Conservation (phyloP, 2,329 filamentous ascomycete species). For the Chaetomium globosum region DNA sequence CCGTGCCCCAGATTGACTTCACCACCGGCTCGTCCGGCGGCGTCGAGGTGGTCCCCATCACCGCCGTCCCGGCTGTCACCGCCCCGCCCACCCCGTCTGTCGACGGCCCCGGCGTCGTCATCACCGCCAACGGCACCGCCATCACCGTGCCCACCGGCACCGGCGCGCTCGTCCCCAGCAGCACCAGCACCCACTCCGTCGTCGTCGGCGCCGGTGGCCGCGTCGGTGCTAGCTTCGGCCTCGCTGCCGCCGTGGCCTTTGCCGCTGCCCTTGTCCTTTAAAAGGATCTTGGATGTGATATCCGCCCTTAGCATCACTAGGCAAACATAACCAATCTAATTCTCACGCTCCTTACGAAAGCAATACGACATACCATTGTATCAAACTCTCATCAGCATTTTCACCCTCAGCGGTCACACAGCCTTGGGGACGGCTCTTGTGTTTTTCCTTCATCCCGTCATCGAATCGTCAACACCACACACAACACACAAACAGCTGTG, state of each 20-base stretch:
- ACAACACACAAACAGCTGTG: background rate
- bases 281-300: slow-evolving; percentile 34
- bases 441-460: background rate
- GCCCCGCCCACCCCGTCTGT: slow-evolving; percentile 32
- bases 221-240: slow-evolving; percentile 49
- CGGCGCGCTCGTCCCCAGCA: slow-evolving; percentile 43
- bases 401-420: slow-evolving; percentile 9
- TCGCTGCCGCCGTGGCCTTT: slow-evolving; percentile 50
- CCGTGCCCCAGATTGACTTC: slow-evolving; percentile 58
- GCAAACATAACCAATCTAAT: slow-evolving; percentile 43
- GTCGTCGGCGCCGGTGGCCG: slow-evolving; percentile 42
- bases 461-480: background rate
- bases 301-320: slow-evolving; percentile 4
- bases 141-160: slow-evolving; percentile 45
- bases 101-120: slow-evolving; percentile 25
- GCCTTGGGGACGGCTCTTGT: slow-evolving; percentile 5
- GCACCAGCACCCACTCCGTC: slow-evolving; percentile 35
- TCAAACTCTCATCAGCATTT: slow-evolving; percentile 6
- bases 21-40: slow-evolving; percentile 43
- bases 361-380: slow-evolving; percentile 17
- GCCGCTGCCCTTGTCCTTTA: slow-evolving; percentile 54
- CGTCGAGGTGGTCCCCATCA: slow-evolving; percentile 48
- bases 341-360: slow-evolving; percentile 63
- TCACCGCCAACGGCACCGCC: slow-evolving; percentile 38
- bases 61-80: slow-evolving; percentile 40